Base-by-base conservation (phyloP, 495 filamentous ascomycete species). In the Penicillium chermesinum region DNA sequence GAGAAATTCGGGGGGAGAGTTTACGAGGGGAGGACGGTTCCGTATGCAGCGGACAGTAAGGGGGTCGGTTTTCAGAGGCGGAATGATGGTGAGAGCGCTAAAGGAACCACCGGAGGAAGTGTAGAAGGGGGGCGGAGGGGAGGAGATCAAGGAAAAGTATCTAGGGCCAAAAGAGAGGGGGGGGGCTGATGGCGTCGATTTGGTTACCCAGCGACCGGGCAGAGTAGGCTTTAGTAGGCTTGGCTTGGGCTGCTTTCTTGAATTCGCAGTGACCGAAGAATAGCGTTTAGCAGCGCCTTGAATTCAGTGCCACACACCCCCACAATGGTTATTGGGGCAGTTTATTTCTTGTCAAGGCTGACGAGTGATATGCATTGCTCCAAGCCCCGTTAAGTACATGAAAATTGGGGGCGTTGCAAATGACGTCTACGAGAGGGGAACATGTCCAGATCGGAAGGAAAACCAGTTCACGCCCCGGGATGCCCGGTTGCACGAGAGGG, bases 351-450 rank as follows among this genome's bases (percentile, higher is more conserved):
- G n/a, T n/a, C n/a, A n/a, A n/a, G n/a, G n/a, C n/a, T n/a, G n/a
- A n/a, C n/a, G n/a, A n/a, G n/a, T n/a, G n/a, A n/a, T n/a, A n/a
- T n/a, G n/a, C n/a, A n/a, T n/a, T n/a, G n/a, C n/a, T n/a, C n/a
- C n/a, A n/a, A n/a, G n/a, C n/a, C n/a, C n/a, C n/a, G n/a, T n/a
- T n/a, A n/a, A n/a, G n/a, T n/a, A n/a, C 25, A 46, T 38, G 41
- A 54, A 46, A 14, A 35, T 39, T 16, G 34, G 46, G 30, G 20
- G n/a, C n/a, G n/a, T n/a, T 46, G 8, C n/a, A 37, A 49, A 59
- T 60, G 57, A 60, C 53, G 54, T 57, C 57, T 57, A 60, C 54
- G 50, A 50, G 44, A 38, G 38, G 52, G 33, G 22, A 41, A 36
- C 45, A 59, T 59, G 56, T 56, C 52, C 53, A 44, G 41, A 36